phyloP scores from a whole-genome alignment of 1,284 basidiomycete species.

The Ustilago bromivora region DNA sequence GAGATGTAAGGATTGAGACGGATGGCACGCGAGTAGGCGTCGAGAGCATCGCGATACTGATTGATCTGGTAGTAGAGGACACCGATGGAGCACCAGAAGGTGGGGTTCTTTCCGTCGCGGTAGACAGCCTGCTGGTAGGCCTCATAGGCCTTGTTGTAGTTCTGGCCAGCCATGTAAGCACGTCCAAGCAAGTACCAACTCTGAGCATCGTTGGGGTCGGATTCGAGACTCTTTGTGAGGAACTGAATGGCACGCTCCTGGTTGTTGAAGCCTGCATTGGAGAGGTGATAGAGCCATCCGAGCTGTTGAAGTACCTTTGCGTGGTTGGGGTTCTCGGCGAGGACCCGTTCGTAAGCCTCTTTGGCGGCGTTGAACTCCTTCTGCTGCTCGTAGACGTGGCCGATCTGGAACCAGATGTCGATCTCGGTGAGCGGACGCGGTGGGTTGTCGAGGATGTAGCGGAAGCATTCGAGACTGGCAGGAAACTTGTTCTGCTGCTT shows the following conservation, averaged over 20 bases:
- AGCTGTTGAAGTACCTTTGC: conserved; percentile 98
- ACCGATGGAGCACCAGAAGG: conserved; percentile 99
- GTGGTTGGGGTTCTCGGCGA: conserved; percentile 90
- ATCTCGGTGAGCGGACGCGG: conserved; percentile 94
- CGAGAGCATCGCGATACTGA: conserved; percentile 96
- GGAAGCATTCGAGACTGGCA: conserved; percentile 76
- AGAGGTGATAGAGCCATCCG: conserved; percentile 96
- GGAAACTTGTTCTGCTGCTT: conserved; percentile 92
- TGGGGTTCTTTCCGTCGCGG: conserved; percentile 96
- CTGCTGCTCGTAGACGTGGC: conserved; percentile 97
- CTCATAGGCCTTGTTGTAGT: conserved; percentile 99
- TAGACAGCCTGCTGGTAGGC: conserved; percentile 99
- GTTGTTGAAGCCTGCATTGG: conserved; percentile 91
- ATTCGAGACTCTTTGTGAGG: conserved; percentile 81
- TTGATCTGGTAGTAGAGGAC: conserved; percentile 99
- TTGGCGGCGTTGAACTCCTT: conserved; percentile 92
- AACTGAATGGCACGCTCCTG: conserved; percentile 94
- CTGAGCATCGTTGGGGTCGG: conserved; percentile 93
- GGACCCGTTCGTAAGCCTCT: conserved; percentile 96
- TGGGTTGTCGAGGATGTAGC: conserved; percentile 93
- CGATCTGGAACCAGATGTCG: conserved; percentile 99
- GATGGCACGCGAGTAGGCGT: conserved; percentile 97
- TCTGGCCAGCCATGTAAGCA: conserved; percentile 98
- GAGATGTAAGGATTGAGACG: conserved; percentile 99
- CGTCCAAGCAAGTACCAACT: conserved; percentile 98